A percentile compares a stretch with the other conserved stretches of the same genome.
Evolutionary conservation across 164 flowering plant species (phyloP).

Genomic region (Liquidambar formosana): DNA sequence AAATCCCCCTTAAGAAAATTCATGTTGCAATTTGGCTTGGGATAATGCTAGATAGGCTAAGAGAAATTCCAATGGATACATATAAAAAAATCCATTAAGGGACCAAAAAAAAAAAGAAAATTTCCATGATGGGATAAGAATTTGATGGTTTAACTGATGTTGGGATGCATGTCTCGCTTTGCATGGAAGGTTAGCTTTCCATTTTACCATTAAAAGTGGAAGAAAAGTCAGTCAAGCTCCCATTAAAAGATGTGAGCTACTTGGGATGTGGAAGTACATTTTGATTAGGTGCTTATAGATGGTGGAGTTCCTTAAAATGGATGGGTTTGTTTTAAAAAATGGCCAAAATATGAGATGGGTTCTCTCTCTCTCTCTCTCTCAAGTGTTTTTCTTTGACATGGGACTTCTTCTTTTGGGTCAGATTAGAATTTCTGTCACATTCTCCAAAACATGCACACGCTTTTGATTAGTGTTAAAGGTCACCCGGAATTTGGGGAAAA

Average conservation of each 20-base stretch:
- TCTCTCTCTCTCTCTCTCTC: background rate
- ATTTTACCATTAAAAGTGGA: background rate
- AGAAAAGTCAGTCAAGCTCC: slow-evolving; percentile 20
- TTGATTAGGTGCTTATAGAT: background rate
- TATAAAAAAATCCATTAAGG: no score
- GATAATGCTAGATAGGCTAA: no score
- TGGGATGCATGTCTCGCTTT: background rate
- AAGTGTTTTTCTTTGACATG: slow-evolving; percentile 6
- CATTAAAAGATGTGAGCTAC: slow-evolving; percentile 37
- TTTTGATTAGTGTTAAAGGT: slow-evolving; percentile 33
- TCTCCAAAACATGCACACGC: slow-evolving; percentile 38
- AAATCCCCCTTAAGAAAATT: no score
- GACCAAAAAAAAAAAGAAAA: background rate
- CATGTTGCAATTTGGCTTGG: no score
- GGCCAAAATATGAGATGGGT: background rate
- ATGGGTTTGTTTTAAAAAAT: slow-evolving; percentile 3
- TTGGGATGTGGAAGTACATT: slow-evolving; percentile 5
- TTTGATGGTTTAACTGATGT: background rate
- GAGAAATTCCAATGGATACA: no score
- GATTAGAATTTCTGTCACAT: slow-evolving; percentile 41
- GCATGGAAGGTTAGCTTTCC: slow-evolving; percentile 3
- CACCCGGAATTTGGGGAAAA: slow-evolving; percentile 60
- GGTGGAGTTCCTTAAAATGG: slow-evolving; percentile 4
- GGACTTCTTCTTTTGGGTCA: slow-evolving; percentile 20
- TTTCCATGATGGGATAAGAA: background rate